These are phyloP conservation scores for Moesziomyces antarcticus DNA, from an alignment of 1,284 basidiomycete species.

Conservation along the genomic window DNA sequence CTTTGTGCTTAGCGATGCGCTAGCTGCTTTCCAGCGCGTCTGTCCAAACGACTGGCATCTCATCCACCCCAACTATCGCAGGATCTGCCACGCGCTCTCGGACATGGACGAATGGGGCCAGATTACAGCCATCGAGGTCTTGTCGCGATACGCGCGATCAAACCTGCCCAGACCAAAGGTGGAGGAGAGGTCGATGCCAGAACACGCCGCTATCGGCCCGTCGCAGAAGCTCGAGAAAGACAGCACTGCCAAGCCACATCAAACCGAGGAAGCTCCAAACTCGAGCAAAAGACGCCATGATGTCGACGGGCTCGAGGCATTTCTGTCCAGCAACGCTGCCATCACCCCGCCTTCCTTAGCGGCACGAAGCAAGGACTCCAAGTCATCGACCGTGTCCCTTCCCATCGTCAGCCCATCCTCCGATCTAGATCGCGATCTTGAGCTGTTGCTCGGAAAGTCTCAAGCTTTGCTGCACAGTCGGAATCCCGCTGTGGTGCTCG, in stretches of 20 bases:
- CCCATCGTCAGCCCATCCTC: not conserved
- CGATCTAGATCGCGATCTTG: constrained; percentile 56
- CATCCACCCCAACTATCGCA: constrained; percentile 86
- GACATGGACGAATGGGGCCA: constrained; percentile 99
- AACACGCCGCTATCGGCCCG: not conserved
- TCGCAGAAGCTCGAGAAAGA: not conserved
- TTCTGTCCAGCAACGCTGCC: constrained; percentile 24
- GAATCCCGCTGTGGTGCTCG: constrained; percentile 56
- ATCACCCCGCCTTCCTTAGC: not conserved
- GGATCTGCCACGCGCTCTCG: constrained; percentile 82
- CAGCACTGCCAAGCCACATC: not conserved
- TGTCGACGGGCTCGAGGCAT: constrained; percentile 39
- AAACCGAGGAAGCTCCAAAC: too few species aligned
- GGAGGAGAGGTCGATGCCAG: not conserved
- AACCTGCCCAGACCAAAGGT: constrained; percentile 32
- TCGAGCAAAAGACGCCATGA: constrained; percentile 4
- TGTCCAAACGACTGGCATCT: constrained; percentile 72
- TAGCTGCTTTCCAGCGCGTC: constrained; percentile 76
- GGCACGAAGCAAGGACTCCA: not conserved
- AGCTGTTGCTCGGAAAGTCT: constrained; percentile 53
- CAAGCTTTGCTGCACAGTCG: constrained; percentile 47
- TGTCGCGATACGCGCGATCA: constrained; percentile 82
- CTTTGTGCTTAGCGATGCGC: constrained; percentile 85
- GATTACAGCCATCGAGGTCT: constrained; percentile 79
- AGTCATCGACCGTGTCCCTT: not conserved